Evolutionary conservation across 257 asterid genomes (phyloP), one percentile per base, ranked within the genome.

Genomic region (Sherardia arvensis): DNA sequence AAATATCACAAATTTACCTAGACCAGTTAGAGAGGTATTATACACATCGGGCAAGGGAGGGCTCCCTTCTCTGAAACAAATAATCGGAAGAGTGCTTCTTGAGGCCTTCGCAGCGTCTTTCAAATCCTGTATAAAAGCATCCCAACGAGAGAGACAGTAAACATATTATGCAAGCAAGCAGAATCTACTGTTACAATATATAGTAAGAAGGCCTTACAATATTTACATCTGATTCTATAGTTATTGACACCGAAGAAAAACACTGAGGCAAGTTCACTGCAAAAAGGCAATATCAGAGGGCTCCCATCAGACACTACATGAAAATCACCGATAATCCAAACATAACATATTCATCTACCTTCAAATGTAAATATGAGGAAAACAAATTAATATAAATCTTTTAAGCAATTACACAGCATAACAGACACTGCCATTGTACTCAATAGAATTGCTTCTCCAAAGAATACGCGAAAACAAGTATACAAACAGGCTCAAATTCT

Each of bases 1-100:
- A 18, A 11, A 67, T 0, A 28, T 14, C 21, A 67, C 56, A 38
- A 28, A 10, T 66, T 73, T 83, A 93, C 99, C 95, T 71, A 87
- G 75, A 61, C 95, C 90, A 29, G 87, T 71, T 65, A 28, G 69
- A 76, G 95, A 80, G 65, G 84, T 73, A 73, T 84, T 81, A 74
- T 90, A 65, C 70, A 81, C 84, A 74, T 93, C 99, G 26, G 99
- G 99, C 67, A 93, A 68, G 71, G 99, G 96, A 40, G 93, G 97
- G 71, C 97, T 84, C 68, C 99, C 99, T 79, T 90, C 87, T 62
- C 99, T 84, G 67, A 90, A 73, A 81, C 99, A 93, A 71, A 93
- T 76, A 69, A 93, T 84, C 10, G 95, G 97, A 59, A 78, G 58
- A 74, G 83, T 79, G 75, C 80, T 76, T 61, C 38, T 67, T 23